Base-by-base conservation (phyloP, 305 asterid genomes). In the Fraxinus dipetala region DNA sequence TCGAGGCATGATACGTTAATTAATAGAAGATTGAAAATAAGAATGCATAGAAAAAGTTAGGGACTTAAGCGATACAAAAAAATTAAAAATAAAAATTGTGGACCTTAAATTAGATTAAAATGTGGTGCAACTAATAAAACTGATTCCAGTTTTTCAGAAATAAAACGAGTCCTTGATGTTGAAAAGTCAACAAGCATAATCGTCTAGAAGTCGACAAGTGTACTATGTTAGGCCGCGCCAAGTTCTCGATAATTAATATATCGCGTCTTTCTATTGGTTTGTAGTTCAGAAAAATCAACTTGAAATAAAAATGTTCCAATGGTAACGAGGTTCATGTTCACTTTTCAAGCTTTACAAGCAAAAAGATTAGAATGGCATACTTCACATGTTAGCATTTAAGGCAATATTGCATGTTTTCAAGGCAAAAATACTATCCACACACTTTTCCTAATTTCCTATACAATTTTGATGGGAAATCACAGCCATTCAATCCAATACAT, bases 381-480 rank as follows among this genome's bases (percentile, higher is more conserved):
- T 75, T 87, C 91, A 89, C 92, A 84, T 90, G 97, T 82, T 63
- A n/a, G 91, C 94, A 90, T 90, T 90, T 85, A 85, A 5, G 87
- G 79, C 91, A 81, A 83, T 75, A 78, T 72, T 87, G 86, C 80
- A 82, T 51, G 80, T 90, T 86, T 90, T 85, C 89, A 84, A 89
- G 63, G 83, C 69, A 54, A 20, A 63, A 79, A 81, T 85, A 28
- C 82, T 34, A 59, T 78, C 89, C 91, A 80, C 93, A 81, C 43
- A 78, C 56, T 65, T 54, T 81, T 78, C 75, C 26, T n/a, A 63
- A 73, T 48, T 61, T 84, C 31, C 69, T 48, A 48, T 13, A 75
- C 74, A 76, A 63, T 73, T 63, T 54, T 59, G 9, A 4, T 4
- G 2, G 72, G 72, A 8, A 20, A 61, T 22, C 14, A 22, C 24